Evolutionary conservation across 805 yeast genomes (phyloP).

Genomic region (Candida dajiaensis): DNA sequence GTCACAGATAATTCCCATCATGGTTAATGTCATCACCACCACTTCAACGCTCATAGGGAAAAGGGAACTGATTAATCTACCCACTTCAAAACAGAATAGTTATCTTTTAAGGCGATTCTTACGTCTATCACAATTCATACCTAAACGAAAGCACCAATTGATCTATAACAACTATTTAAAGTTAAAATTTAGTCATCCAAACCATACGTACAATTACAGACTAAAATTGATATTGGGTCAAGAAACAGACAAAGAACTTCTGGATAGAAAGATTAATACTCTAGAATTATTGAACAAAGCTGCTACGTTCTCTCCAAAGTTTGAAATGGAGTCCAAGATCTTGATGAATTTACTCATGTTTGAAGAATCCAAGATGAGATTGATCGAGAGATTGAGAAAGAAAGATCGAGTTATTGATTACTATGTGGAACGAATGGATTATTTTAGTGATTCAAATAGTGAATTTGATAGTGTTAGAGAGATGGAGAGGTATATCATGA

Average conservation of each 20-base stretch:
- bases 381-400: slow-evolving; percentile 1
- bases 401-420: neutral
- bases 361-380: slow-evolving; percentile 1
- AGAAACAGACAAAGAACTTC: neutral
- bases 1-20: neutral
- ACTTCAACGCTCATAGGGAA: neutral
- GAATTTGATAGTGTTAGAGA: slow-evolving; percentile 4
- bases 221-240: neutral
- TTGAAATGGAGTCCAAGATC: slow-evolving; percentile 3
- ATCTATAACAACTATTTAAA: slow-evolving; percentile 3
- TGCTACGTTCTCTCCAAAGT: neutral
- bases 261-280: neutral
- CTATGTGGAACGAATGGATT: neutral
- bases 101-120: neutral
- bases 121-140: slow-evolving; percentile 3
- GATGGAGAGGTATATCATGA: slow-evolving; percentile 5
- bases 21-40: neutral
- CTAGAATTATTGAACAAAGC: neutral
- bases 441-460: neutral
- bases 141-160: slow-evolving; percentile 3
- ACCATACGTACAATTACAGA: neutral
- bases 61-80: neutral
- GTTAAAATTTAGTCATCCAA: neutral
- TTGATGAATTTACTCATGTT: slow-evolving; percentile 2
- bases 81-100: neutral